Percentiles rank a stretch among this genome's conserved stretches.
Evolutionary conservation across 495 filamentous ascomycete genomes (phyloP).

Genomic region (Neurospora sublineolata): DNA sequence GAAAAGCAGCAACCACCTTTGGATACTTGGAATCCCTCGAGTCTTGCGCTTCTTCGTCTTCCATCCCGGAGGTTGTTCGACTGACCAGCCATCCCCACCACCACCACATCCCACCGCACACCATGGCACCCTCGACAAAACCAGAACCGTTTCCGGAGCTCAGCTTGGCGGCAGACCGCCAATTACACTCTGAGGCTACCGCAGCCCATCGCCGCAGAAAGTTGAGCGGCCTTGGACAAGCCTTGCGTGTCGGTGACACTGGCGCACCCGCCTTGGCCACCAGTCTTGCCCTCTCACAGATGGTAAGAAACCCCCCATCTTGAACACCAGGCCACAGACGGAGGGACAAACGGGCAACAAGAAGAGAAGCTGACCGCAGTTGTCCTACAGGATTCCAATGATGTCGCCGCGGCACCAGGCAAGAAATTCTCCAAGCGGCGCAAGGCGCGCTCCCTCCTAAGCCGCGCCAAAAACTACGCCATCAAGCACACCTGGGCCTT

Average conservation of each 20-base stretch:
- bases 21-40: background rate
- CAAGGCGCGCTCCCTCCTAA: conserved; percentile 49
- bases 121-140: background rate
- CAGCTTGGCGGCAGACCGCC: conserved; percentile 30
- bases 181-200: conserved; percentile 15
- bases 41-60: background rate
- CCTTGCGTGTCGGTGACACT: conserved; percentile 37
- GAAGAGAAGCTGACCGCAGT: background rate
- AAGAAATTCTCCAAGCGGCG: conserved; percentile 42
- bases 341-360: background rate
- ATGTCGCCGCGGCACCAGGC: conserved; percentile 8
- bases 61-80: background rate
- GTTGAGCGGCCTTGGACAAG: conserved; percentile 33
- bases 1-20: background rate
- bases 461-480: conserved; percentile 53
- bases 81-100: background rate
- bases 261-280: conserved; percentile 35
- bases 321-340: conserved; percentile 6
- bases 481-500: conserved; percentile 71
- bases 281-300: conserved; percentile 26
- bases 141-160: conserved; percentile 37
- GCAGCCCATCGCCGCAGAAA: conserved; percentile 35
- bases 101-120: background rate
- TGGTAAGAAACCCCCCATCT: conserved; percentile 5
- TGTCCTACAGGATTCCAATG: conserved; percentile 10